Percentiles rank a stretch among this genome's conserved stretches.
Conservation (phyloP, 1,284 basidiomycete species). For the Pseudozyma sp. region DNA sequence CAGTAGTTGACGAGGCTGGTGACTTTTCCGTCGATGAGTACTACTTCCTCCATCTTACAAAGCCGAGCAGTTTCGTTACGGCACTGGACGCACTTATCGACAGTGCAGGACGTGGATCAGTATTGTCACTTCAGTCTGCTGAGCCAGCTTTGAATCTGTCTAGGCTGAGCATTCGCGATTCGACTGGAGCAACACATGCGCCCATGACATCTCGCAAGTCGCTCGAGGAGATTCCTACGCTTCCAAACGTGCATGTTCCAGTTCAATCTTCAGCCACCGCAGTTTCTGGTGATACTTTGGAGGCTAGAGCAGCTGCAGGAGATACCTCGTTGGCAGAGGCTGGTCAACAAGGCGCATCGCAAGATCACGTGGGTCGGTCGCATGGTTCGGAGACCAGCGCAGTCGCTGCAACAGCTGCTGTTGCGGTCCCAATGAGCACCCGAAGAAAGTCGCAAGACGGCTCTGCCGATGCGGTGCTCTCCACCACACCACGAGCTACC, state of each 20-base stretch:
- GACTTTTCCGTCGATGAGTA: constrained; percentile 62
- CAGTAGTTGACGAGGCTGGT: constrained; percentile 52
- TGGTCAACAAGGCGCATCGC: background rate
- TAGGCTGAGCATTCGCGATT: constrained; percentile 42
- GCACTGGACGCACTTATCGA: constrained; percentile 22
- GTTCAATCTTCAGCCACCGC: background rate
- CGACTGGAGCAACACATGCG: constrained; percentile 26
- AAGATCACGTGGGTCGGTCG: background rate
- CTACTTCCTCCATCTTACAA: constrained; percentile 56
- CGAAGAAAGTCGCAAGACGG: constrained; percentile 29
- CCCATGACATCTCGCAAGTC: constrained; percentile 16
- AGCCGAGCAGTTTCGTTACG: constrained; percentile 35
- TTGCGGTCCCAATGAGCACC: constrained; percentile 20
- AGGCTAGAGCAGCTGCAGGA: background rate
- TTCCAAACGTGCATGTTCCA: constrained; percentile 17
- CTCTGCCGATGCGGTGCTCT: constrained; percentile 14
- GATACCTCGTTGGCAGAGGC: background rate
- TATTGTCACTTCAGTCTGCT: constrained; percentile 17
- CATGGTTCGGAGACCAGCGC: background rate
- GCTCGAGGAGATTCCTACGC: constrained; percentile 33
- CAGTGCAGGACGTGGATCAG: constrained; percentile 11
- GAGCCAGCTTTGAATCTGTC: constrained; percentile 29
- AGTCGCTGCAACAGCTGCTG: constrained; percentile 3
- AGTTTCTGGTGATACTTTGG: background rate
- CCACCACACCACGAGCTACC: constrained; percentile 36